These are phyloP conservation scores for Nannochloris sp. DNA, from an alignment of 139 green algal genomes.

Conservation along the genomic window DNA sequence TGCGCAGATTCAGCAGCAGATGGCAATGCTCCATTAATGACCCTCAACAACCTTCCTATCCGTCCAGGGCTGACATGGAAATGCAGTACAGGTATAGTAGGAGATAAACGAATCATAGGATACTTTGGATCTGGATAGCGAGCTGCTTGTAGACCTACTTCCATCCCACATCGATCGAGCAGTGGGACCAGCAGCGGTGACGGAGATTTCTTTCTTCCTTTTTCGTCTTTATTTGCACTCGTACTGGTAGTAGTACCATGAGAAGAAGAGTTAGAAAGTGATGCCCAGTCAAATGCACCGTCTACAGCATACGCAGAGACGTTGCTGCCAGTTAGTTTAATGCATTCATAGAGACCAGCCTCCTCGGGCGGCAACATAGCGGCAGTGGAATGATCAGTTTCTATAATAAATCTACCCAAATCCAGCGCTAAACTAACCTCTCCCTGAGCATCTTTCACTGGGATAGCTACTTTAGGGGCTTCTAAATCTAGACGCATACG, in stretches of 20 bases:
- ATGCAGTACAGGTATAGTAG: conserved; percentile 43
- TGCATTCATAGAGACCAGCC: conserved; percentile 69
- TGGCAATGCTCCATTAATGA: conserved; percentile 16
- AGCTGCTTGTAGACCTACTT: conserved; percentile 28
- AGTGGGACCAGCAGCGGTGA: conserved; percentile 34
- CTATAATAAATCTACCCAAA: conserved; percentile 60
- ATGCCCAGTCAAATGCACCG: conserved; percentile 36
- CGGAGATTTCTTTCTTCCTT: no score
- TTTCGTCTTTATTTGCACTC: no score
- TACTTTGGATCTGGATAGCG: conserved; percentile 34
- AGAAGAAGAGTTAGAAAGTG: no score
- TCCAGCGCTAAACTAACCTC: conserved; percentile 60
- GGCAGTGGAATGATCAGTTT: conserved; percentile 22
- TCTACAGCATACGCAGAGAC: conserved; percentile 61
- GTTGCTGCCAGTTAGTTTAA: conserved; percentile 40
- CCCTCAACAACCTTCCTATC: conserved; percentile 45
- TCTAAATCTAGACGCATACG: conserved; percentile 58
- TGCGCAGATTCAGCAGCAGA: not conserved
- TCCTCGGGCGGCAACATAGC: conserved; percentile 46
- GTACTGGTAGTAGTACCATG: no score
- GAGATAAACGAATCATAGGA: conserved; percentile 36
- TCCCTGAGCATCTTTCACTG: conserved; percentile 16
- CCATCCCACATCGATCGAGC: conserved; percentile 46
- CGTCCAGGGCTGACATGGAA: conserved; percentile 65
- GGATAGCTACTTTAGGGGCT: conserved; percentile 74